Evolutionary conservation across 805 yeast species (phyloP).

Genomic region (Candida maris): DNA sequence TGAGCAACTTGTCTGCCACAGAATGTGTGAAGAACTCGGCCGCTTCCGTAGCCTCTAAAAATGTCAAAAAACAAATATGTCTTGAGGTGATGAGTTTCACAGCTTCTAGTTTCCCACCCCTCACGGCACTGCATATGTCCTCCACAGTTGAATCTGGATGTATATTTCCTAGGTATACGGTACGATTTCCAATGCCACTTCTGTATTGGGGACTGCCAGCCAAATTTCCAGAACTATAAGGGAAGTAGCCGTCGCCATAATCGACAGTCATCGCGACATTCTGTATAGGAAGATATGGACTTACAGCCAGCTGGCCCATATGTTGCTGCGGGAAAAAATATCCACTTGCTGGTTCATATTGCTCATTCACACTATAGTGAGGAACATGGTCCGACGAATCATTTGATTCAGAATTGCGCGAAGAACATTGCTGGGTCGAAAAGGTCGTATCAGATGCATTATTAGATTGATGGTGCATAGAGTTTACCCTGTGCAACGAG

Average conservation of each 20-base stretch:
- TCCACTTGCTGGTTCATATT: neutral
- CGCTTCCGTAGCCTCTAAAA: constrained; percentile 61
- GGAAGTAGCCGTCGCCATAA: neutral
- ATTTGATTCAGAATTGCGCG: neutral
- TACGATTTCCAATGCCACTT: constrained; percentile 47
- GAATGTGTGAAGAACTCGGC: constrained; percentile 57
- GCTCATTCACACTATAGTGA: neutral
- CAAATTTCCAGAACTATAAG: neutral
- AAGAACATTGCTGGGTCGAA: neutral
- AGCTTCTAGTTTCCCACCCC: constrained; percentile 72
- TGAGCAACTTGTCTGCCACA: constrained; percentile 48
- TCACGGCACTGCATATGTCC: constrained; percentile 69
- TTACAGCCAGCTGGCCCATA: neutral
- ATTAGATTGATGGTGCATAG: constrained; percentile 8
- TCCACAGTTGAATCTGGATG: constrained; percentile 63
- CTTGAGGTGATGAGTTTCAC: constrained; percentile 49
- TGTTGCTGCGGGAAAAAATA: constrained; percentile 1
- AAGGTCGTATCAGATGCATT: constrained; percentile 2
- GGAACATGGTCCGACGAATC: neutral
- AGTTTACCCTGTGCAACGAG: constrained; percentile 19
- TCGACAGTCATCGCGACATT: neutral
- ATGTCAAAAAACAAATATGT: constrained; percentile 65
- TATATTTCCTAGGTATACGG: constrained; percentile 65
- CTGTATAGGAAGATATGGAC: neutral
- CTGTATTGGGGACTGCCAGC: neutral